Percentiles rank a stretch among this genome's conserved stretches.
These are phyloP conservation scores for Gossypium laxum DNA, from an alignment of 441 rosid species.

Conservation along the genomic window DNA sequence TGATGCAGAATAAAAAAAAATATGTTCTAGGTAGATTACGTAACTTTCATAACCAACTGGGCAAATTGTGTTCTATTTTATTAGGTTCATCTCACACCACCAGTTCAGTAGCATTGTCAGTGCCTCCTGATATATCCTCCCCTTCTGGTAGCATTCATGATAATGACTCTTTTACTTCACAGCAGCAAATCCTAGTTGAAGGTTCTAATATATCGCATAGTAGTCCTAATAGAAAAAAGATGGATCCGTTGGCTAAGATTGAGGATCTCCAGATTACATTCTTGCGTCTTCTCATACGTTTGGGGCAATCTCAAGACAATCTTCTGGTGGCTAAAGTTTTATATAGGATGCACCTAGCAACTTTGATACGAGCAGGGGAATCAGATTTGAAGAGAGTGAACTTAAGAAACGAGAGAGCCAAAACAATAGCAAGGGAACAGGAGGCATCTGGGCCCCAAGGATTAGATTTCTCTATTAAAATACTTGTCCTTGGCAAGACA, in stretches of 20 bases:
- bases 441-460: conserved; percentile 61
- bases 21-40: background rate
- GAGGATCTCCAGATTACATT: conserved; percentile 62
- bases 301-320: conserved; percentile 51
- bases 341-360: conserved; percentile 63
- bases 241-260: conserved; percentile 47
- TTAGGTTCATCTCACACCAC: conserved; percentile 32
- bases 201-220: conserved; percentile 24
- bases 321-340: conserved; percentile 67
- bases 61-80: conserved; percentile 6
- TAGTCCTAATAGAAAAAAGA: conserved; percentile 21
- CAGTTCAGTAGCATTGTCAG: conserved; percentile 26
- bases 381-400: conserved; percentile 45
- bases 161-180: conserved; percentile 26
- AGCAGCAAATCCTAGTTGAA: conserved; percentile 34
- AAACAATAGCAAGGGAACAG: conserved; percentile 53
- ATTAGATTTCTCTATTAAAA: conserved; percentile 53
- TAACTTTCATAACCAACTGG: background rate
- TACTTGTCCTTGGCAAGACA: conserved; percentile 77
- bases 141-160: conserved; percentile 33
- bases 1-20: background rate
- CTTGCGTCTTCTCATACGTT: conserved; percentile 54
- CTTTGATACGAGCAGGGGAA: conserved; percentile 65
- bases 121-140: conserved; percentile 27
- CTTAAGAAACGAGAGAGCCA: conserved; percentile 39